These are phyloP conservation scores for Aspergillus sclerotiicarbonarius DNA, from an alignment of 495 filamentous ascomycete species.

Conservation along the genomic window DNA sequence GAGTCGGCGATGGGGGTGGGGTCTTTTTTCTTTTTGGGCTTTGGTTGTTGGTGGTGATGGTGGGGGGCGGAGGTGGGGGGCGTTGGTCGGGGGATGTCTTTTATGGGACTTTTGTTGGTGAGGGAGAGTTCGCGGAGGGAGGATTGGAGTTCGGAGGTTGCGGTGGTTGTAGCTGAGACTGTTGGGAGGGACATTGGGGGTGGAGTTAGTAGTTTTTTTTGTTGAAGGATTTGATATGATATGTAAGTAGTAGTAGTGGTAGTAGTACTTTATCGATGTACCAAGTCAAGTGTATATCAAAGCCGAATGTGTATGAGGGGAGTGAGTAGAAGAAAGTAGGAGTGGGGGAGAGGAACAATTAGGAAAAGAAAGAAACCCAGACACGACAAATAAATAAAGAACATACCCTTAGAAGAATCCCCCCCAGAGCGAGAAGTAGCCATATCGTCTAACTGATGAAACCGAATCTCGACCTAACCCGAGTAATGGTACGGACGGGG, in stretches of 20 bases:
- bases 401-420: slow-evolving; percentile 26
- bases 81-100: slow-evolving; percentile 33
- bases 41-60: too few relatives aligned
- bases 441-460: slow-evolving; percentile 12
- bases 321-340: too few relatives aligned
- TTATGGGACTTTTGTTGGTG: slow-evolving; percentile 33
- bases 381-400: not conserved
- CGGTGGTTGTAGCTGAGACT: slow-evolving; percentile 2
- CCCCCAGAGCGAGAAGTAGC: slow-evolving; percentile 10
- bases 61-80: slow-evolving; percentile 7
- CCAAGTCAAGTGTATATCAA: too few relatives aligned
- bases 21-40: slow-evolving; percentile 41
- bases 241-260: not conserved
- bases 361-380: not conserved
- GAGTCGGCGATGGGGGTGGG: slow-evolving; percentile 63
- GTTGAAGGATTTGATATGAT: too few relatives aligned
- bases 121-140: slow-evolving; percentile 48
- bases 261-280: too few relatives aligned
- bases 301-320: too few relatives aligned
- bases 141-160: slow-evolving; percentile 40
- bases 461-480: not conserved
- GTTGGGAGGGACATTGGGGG: slow-evolving; percentile 22
- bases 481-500: too few relatives aligned
- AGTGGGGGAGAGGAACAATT: not conserved
- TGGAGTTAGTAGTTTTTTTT: slow-evolving; percentile 6